A percentile compares a stretch with the other conserved stretches of the same genome.
Evolutionary conservation across 257 asterid genomes (phyloP).

Genomic region (Voacanga thouarsii): DNA sequence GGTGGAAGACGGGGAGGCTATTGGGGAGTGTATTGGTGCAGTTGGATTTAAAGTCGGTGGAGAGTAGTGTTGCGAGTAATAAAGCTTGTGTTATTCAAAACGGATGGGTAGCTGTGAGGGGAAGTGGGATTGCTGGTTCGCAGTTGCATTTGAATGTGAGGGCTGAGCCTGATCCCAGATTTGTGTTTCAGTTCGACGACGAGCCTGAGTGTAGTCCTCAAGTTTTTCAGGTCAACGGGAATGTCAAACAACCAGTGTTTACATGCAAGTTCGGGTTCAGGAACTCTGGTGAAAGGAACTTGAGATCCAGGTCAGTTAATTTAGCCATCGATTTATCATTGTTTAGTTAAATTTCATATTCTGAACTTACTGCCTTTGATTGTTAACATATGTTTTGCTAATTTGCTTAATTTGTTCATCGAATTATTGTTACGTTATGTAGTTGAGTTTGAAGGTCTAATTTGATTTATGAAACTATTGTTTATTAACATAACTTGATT

Average conservation of each 20-base stretch:
- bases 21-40: slow-evolving; percentile 53
- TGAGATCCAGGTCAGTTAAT: slow-evolving; percentile 78
- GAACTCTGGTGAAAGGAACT: slow-evolving; percentile 50
- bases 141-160: slow-evolving; percentile 62
- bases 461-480: background rate
- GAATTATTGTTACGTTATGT: background rate
- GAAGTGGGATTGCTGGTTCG: background rate
- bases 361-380: background rate
- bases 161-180: slow-evolving; percentile 95
- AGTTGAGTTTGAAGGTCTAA: background rate
- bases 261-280: slow-evolving; percentile 90
- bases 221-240: slow-evolving; percentile 92
- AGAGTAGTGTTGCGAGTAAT: slow-evolving; percentile 30
- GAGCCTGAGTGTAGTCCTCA: slow-evolving; percentile 99
- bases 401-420: background rate
- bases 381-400: background rate
- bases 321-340: background rate
- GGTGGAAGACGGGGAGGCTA: slow-evolving; percentile 31
- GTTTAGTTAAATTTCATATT: too few species aligned
- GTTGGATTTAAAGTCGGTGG: slow-evolving; percentile 66
- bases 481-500: background rate
- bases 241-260: slow-evolving; percentile 82
- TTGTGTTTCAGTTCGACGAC: slow-evolving; percentile 86
- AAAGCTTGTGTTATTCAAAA: slow-evolving; percentile 54
- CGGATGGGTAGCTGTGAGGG: slow-evolving; percentile 64